Evolutionary conservation across 257 asterid genomes (phyloP), one percentile per base, ranked within the genome.

Genomic region (Solanum pennellii): DNA sequence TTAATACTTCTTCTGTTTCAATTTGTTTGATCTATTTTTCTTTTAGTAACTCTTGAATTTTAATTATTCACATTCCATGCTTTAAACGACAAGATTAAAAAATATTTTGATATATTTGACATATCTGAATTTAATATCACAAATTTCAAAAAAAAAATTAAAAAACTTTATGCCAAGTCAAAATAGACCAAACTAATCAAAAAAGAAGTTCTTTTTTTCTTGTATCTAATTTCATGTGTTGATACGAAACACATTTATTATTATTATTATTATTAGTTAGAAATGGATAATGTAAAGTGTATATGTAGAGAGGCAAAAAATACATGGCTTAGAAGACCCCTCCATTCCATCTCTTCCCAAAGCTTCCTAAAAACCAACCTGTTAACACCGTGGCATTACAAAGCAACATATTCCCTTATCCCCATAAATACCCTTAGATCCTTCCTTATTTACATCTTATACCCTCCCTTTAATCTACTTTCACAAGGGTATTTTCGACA

Each of bases 381-480:
- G 69, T 85, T 41, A 23, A 92, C 95, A 93, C 92, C 96, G 93
- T 92, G 94, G 96, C 93, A 93, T 91, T 89, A 89, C 92, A 35
- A 47, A 73, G 62, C 29, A 89, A 89, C 41, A 90, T 86, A 84
- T 90, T 88, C 91, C 56, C 12, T 35, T 18, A 39, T 60, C 72
- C 2, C 49, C 31, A 18, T 15, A 84, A 82, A 2, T 12, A 66
- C 85, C 93, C 94, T 84, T 84, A 23, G 2, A 25, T 82, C 29
- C 71, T 31, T 18, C 52, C 0, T 3, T 74, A 75, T 72, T 89
- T 84, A 79, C 87, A 79, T 41, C 80, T 18, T 66, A 2, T 2
- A 75, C 74, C 42, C 14, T 45, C 6, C 5, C 42, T 65, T 45
- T 13, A 77, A 31, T 86, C 68, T 27, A 29, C 76, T 56, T 25